Evolutionary conservation across 73 alveolate genomes (phyloP), one percentile per base, ranked within the genome.

Genomic region (Paramecium bursaria): DNA sequence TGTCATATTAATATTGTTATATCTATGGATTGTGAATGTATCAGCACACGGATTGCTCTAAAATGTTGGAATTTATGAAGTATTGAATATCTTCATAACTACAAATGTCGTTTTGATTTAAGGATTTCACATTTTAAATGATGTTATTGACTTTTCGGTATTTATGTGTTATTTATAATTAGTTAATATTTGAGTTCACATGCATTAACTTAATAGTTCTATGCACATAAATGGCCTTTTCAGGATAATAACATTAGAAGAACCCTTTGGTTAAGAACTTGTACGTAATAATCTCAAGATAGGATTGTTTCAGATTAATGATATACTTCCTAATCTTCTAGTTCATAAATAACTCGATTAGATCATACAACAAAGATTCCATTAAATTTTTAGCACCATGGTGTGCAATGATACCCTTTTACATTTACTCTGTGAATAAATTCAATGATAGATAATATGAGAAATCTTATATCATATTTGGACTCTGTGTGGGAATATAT

Each of bases 241-340:
- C 60, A 33, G 82, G 82, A 42, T 17, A 14, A 2, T n/a, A 35
- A 67, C 25, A 3, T 5, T 19, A 0, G 44, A 67, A 6, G 33
- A 67, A 1, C 2, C 29, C 17, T n/a, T n/a, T n/a, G n/a, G n/a
- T n/a, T n/a, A 67, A 39, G 26, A 67, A 27, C 44, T 11, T 67
- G 2, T 67, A 39, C 44, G 11, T 25, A 1, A 67, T 67, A 9
- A 67, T 67, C 21, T 67, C 82, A 33, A 39, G 55, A 67, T 67
- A 67, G 21, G 82, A 67, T 13, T 67, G 82, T 42, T 67, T 67
- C 27, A 67, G 82, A 19, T 42, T 67, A 5, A 67, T 67, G 47
- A 47, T 67, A 17, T 67, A 39, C 44, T 67, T 67, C 44, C 22
- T 31, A 19, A 7, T 31, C 15, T 67, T 67, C 13, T 19, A 39